phyloP scores from a whole-genome alignment of 2,329 filamentous ascomycete genomes.

The Dryadomyces sulphureus region DNA sequence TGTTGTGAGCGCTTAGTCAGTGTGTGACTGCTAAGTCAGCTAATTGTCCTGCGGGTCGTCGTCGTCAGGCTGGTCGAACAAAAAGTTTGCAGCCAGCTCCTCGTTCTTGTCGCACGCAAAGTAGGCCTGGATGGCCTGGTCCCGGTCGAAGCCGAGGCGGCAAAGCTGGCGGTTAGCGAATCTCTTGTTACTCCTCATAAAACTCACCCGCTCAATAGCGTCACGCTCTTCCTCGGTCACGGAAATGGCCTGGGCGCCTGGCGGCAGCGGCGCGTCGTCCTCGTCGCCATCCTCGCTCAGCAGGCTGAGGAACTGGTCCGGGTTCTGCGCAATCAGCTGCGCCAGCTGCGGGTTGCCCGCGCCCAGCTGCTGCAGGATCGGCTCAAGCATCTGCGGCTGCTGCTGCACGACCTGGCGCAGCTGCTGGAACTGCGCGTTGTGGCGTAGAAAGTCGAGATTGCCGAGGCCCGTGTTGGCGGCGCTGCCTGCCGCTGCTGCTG shows the following conservation, averaged over 20 bases:
- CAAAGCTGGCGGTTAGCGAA: constrained; percentile 47
- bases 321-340: constrained; percentile 79
- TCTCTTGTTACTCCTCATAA: neutral
- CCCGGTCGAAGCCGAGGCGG: constrained; percentile 81
- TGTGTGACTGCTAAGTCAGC: too few species aligned
- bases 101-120: constrained; percentile 99
- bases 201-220: constrained; percentile 80
- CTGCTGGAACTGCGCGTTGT: constrained; percentile 96
- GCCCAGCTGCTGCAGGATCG: constrained; percentile 89
- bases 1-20: too few species aligned
- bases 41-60: constrained; percentile 34
- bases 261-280: constrained; percentile 62
- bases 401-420: constrained; percentile 93
- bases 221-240: constrained; percentile 95
- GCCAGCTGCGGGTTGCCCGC: constrained; percentile 91
- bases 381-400: constrained; percentile 96
- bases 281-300: constrained; percentile 79
- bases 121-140: constrained; percentile 93
- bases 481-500: constrained; percentile 29
- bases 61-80: constrained; percentile 94
- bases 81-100: constrained; percentile 91
- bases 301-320: constrained; percentile 82
- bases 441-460: constrained; percentile 84
- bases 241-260: constrained; percentile 74
- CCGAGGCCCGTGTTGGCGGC: constrained; percentile 41